A percentile compares a stretch with the other conserved stretches of the same genome.
These are phyloP conservation scores for Austropuccinia psidii DNA, from an alignment of 1,284 basidiomycete species.

Conservation along the genomic window DNA sequence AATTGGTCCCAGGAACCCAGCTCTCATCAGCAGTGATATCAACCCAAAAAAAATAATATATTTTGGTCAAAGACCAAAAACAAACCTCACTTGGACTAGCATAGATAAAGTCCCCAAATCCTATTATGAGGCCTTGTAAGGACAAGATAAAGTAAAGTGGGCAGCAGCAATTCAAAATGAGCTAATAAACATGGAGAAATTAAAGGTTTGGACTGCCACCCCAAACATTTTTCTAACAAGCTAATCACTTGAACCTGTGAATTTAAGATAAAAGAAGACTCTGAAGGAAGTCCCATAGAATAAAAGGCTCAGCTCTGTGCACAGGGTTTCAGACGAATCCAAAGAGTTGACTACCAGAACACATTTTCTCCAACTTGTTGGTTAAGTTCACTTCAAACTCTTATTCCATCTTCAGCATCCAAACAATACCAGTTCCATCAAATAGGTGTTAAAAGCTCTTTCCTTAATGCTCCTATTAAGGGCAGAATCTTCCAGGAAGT, in stretches of 20 bases:
- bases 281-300: neutral
- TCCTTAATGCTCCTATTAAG: neutral
- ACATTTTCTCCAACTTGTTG: neutral
- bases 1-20: neutral
- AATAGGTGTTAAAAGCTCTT: neutral
- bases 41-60: neutral
- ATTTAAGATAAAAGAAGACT: neutral
- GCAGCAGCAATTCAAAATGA: neutral
- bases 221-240: no score
- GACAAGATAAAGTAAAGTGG: neutral
- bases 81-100: no score
- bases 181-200: neutral
- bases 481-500: neutral
- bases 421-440: neutral
- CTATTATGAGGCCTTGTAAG: neutral
- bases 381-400: neutral
- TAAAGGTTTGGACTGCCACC: neutral
- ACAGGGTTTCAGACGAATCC: neutral
- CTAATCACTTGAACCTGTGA: neutral
- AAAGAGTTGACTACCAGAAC: neutral
- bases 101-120: neutral
- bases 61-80: no score
- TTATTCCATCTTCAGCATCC: neutral
- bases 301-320: neutral
- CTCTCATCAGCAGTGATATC: neutral